Conservation (phyloP, 2,329 filamentous ascomycete species). For the Trichoderma hamatum region DNA sequence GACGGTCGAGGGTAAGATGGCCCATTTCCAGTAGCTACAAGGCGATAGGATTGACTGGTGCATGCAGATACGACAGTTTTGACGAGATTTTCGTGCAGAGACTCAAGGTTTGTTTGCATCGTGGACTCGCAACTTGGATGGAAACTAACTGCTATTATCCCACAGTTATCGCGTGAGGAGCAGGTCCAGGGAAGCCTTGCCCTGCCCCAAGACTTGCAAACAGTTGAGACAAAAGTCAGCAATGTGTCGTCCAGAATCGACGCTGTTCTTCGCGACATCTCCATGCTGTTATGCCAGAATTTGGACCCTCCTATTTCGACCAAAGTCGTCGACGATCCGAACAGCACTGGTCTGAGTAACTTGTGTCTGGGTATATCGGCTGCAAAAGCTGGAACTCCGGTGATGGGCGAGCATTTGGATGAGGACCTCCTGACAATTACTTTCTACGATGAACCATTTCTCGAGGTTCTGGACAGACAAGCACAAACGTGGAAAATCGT, state of each 20-base stretch:
- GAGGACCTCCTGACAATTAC: conserved; percentile 3
- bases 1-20: not conserved
- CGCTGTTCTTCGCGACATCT: not conserved
- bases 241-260: conserved; percentile 7
- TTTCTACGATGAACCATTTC: not conserved
- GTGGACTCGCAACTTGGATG: not conserved
- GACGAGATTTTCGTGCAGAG: conserved; percentile 4
- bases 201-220: not conserved
- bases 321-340: not conserved
- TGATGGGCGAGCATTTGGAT: conserved; percentile 10
- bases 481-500: not conserved
- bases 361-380: conserved; percentile 12
- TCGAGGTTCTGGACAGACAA: conserved; percentile 4
- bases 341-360: not conserved
- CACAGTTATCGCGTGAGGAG: conserved; percentile 2
- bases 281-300: not conserved
- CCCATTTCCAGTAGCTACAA: not conserved
- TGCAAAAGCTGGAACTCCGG: not conserved
- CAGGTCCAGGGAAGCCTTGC: not conserved
- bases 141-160: not conserved
- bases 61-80: conserved; percentile 8
- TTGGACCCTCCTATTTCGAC: conserved; percentile 2
- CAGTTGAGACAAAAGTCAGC: not conserved
- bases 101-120: not conserved
- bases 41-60: not conserved